A percentile compares a stretch with the other conserved stretches of the same genome.
phyloP scores from a whole-genome alignment of 2,329 filamentous ascomycete species.

The Scortechinia acanthostroma region DNA sequence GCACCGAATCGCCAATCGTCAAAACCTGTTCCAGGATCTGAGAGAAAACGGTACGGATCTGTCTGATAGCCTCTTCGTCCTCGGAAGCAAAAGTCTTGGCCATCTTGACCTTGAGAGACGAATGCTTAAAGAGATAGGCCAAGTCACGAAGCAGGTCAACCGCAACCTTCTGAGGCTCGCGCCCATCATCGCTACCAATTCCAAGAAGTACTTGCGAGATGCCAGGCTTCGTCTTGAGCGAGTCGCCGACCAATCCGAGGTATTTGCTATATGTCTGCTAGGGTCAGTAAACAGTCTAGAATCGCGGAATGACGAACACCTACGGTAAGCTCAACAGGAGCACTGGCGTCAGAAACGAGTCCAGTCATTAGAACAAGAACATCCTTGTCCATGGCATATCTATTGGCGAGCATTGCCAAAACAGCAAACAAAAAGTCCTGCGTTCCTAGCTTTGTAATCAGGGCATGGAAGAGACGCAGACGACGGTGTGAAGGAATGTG shows the following conservation, averaged over 20 bases:
- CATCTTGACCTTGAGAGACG: neutral
- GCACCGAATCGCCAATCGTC: constrained; percentile 57
- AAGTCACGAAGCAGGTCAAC: constrained; percentile 1
- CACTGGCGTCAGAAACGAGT: constrained; percentile 68
- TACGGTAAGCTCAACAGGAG: constrained; percentile 70
- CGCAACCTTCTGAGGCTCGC: neutral
- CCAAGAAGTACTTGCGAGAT: constrained; percentile 1
- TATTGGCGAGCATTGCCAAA: constrained; percentile 82
- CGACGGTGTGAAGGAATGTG: constrained; percentile 86
- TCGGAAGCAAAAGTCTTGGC: neutral
- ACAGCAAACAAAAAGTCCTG: constrained; percentile 84
- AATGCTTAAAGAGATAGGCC: neutral
- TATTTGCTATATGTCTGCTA: constrained; percentile 3
- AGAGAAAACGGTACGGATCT: constrained; percentile 36
- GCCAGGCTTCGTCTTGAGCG: neutral
- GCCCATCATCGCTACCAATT: constrained; percentile 1
- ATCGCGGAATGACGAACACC: constrained; percentile 70
- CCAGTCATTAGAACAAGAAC: constrained; percentile 69
- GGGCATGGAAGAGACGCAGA: constrained; percentile 73
- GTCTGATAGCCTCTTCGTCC: neutral
- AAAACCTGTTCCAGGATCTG: constrained; percentile 60
- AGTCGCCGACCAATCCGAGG: neutral
- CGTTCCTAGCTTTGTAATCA: constrained; percentile 78
- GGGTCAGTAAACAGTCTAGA: too few species aligned
- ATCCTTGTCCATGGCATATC: constrained; percentile 67